These are phyloP conservation scores for Pyrenula massariospora DNA, from an alignment of 495 filamentous ascomycete genomes.

Conservation along the genomic window DNA sequence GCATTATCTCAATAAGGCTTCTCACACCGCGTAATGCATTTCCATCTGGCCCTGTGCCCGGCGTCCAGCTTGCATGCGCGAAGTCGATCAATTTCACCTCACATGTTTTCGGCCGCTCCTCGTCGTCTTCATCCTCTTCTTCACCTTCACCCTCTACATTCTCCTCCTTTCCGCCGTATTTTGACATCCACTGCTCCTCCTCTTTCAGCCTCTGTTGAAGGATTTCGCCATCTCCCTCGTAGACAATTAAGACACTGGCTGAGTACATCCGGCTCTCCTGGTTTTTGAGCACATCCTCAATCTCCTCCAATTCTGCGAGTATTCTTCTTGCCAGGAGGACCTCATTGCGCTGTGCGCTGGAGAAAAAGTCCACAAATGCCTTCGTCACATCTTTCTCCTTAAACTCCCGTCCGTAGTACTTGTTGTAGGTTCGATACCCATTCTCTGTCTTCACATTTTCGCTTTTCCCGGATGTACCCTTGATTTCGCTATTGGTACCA, in stretches of 20 bases:
- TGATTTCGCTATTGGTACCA: constrained; percentile 38
- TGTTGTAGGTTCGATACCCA: constrained; percentile 70
- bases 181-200: constrained; percentile 31
- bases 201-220: constrained; percentile 55
- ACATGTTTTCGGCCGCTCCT: constrained; percentile 59
- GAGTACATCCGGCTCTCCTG: constrained; percentile 93
- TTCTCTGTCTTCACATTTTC: constrained; percentile 27
- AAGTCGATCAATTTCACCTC: constrained; percentile 90
- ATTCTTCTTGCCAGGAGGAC: constrained; percentile 48
- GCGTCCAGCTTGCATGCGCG: constrained; percentile 82
- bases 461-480: constrained; percentile 24
- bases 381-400: constrained; percentile 57
- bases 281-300: constrained; percentile 52
- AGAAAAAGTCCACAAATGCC: constrained; percentile 67
- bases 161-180: constrained; percentile 18
- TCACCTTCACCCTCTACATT: constrained; percentile 40
- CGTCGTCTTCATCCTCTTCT: constrained; percentile 56
- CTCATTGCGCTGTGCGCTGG: constrained; percentile 44
- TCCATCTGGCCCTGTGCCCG: constrained; percentile 78
- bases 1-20: constrained; percentile 59
- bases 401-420: constrained; percentile 73
- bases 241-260: constrained; percentile 78
- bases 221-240: constrained; percentile 72
- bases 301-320: constrained; percentile 49
- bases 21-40: constrained; percentile 68